Evolutionary conservation across 148 eudicot species (phyloP), one percentile per base, ranked within the genome.

Genomic region (Fagopyrum tataricum): DNA sequence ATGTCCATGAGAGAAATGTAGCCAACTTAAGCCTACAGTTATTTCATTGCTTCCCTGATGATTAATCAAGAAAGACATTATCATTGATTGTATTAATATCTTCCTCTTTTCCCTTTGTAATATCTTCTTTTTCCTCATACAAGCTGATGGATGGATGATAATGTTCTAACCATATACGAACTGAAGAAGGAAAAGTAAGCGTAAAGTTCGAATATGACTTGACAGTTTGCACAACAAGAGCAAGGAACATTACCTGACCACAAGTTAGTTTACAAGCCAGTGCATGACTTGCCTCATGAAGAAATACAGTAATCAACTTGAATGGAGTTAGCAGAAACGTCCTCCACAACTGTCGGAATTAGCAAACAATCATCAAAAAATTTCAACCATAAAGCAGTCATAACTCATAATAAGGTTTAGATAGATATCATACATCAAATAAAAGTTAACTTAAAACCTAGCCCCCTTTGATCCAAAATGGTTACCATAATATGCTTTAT

Each of bases 211-310:
- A 31, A 64, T 39, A 64, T 39, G 43, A 39, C 0, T 64, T 61
- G 1, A 23, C 20, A 39, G 0, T 64, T 61, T 0, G 10, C 20
- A 23, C 37, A 67, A 31, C 46, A 59, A 59, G 66, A 78, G 23
- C 62, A 59, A 40, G 52, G 2, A 47, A 47, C 59, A 76, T 80
- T 73, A 91, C 97, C 87, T 78, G 79, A 46, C 97, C 97, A 80
- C 97, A 91, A 56, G 95, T 89, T 58, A 91, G 95, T 74, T 73
- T 78, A 75, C 95, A 89, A 12, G 97, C 97, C 67, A 91, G 80
- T 67, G 97, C 97, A 82, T 91, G 97, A 43, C 95, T 91, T 73
- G 91, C 92, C 81, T 91, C 97, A 73, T 91, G 97, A 69, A 91
- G 94, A 84, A 91, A 91, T 72, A 91, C 97, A 11, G 97, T 91